Percentiles rank a stretch among this genome's conserved stretches.
Evolutionary conservation across 2,329 filamentous ascomycete genomes (phyloP).

Genomic region (Ceratocystis eucalypticola): DNA sequence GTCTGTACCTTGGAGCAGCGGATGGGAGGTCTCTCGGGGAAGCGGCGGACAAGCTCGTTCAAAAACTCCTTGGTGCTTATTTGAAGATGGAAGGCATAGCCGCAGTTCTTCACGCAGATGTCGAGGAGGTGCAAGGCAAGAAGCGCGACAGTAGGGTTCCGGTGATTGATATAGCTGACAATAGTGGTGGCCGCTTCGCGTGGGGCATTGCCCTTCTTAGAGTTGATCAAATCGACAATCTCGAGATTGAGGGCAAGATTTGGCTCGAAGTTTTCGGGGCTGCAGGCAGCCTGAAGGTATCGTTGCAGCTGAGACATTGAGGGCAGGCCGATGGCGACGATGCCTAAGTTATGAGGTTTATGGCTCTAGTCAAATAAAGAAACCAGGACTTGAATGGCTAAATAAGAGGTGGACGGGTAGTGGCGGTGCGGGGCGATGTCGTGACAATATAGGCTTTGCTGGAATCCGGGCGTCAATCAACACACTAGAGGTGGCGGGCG

Average conservation of each 20-base stretch:
- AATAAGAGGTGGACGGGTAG: not conserved
- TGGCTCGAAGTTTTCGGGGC: slow-evolving; percentile 93
- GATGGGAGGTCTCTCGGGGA: slow-evolving; percentile 82
- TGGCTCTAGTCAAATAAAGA: too few species aligned
- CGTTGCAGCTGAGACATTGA: slow-evolving; percentile 72
- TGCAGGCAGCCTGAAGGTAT: slow-evolving; percentile 92
- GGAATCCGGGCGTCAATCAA: slow-evolving; percentile 4
- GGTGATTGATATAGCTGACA: slow-evolving; percentile 88
- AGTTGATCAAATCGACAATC: slow-evolving; percentile 91
- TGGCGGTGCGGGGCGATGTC: slow-evolving; percentile 6
- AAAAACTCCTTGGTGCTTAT: slow-evolving; percentile 98
- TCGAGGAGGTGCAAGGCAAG: slow-evolving; percentile 86
- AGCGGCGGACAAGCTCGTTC: slow-evolving; percentile 91
- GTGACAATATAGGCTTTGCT: not conserved
- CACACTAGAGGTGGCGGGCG: not conserved
- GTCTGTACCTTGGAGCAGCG: slow-evolving; percentile 76
- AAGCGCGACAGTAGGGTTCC: slow-evolving; percentile 88
- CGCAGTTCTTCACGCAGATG: slow-evolving; percentile 99
- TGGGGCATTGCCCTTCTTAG: slow-evolving; percentile 89
- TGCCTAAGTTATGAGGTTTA: not conserved
- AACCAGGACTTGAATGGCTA: not conserved
- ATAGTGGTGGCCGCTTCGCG: slow-evolving; percentile 90
- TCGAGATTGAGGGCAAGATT: slow-evolving; percentile 94
- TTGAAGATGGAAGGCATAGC: slow-evolving; percentile 95
- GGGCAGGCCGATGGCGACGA: not conserved